Evolutionary conservation across 768 basidiomycete species (phyloP).

Genomic region (Amanita subjunquillea): DNA sequence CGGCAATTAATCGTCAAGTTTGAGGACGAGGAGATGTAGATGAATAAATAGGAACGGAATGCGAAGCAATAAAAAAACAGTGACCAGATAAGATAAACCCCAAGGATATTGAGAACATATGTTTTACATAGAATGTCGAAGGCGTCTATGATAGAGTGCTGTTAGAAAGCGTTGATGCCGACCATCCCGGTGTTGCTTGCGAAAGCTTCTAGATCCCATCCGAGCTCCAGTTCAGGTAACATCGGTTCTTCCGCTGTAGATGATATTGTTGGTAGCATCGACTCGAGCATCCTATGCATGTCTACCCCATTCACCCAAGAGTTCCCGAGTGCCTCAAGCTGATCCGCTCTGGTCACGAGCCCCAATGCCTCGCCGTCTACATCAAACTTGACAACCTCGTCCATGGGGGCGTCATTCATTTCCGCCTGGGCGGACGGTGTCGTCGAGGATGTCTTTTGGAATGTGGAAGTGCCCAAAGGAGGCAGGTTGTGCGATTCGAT

Average conservation of each 20-base stretch:
- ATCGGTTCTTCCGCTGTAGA: neutral
- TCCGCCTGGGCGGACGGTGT: slow-evolving; percentile 7
- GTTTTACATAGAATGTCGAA: neutral
- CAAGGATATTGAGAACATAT: slow-evolving; percentile 1
- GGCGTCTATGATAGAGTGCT: neutral
- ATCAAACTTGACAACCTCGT: slow-evolving; percentile 6
- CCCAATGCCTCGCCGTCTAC: slow-evolving; percentile 10
- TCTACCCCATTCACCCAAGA: slow-evolving; percentile 38
- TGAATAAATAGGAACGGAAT: neutral
- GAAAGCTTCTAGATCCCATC: slow-evolving; percentile 5
- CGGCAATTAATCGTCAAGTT: neutral
- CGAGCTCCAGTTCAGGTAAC: neutral
- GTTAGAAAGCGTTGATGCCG: slow-evolving; percentile 3
- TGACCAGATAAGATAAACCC: slow-evolving; percentile 1
- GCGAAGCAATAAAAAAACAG: neutral
- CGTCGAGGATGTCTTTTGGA: slow-evolving; percentile 11
- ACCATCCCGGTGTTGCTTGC: neutral
- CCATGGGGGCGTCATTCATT: neutral
- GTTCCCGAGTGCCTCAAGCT: slow-evolving; percentile 16
- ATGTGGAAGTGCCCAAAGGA: slow-evolving; percentile 13
- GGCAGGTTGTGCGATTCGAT: slow-evolving; percentile 15
- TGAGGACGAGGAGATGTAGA: neutral
- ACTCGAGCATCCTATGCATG: slow-evolving; percentile 52
- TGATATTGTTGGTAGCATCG: slow-evolving; percentile 11
- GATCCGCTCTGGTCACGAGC: slow-evolving; percentile 9